Percentiles rank a stretch among this genome's conserved stretches.
These are phyloP conservation scores for Entomortierella beljakovae DNA, from an alignment of 192 early-diverging fungal species.

Conservation along the genomic window DNA sequence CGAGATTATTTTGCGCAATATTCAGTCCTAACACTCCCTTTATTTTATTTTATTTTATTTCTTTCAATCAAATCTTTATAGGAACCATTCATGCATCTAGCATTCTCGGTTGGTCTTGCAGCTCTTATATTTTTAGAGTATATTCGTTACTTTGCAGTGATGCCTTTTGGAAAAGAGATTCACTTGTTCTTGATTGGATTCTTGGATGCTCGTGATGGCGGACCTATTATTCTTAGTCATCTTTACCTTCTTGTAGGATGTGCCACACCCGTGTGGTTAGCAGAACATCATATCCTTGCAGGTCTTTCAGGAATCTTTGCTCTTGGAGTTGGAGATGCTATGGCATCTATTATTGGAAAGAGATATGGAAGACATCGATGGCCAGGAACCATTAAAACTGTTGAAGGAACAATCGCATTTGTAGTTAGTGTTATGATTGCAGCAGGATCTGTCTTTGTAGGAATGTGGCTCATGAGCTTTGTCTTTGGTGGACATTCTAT, in stretches of 20 bases:
- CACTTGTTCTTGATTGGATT: constrained; percentile 82
- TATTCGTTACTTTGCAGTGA: constrained; percentile 80
- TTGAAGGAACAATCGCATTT: constrained; percentile 92
- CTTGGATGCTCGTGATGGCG: constrained; percentile 87
- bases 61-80: constrained; percentile 37
- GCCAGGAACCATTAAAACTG: constrained; percentile 81
- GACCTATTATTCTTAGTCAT: constrained; percentile 87
- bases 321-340: constrained; percentile 91
- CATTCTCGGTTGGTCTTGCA: constrained; percentile 81
- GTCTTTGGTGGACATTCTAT: constrained; percentile 27
- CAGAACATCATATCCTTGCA: constrained; percentile 60
- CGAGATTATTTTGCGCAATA: not conserved
- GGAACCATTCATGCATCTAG: constrained; percentile 82
- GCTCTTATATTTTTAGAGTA: constrained; percentile 83
- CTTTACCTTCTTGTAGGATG: constrained; percentile 93
- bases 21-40: not conserved
- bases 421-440: constrained; percentile 69
- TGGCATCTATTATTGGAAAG: constrained; percentile 90
- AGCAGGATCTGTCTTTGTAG: constrained; percentile 48
- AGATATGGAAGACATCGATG: constrained; percentile 77
- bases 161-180: constrained; percentile 71
- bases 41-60: not conserved
- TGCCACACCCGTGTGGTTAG: constrained; percentile 90
- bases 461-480: constrained; percentile 52
- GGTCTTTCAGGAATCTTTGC: constrained; percentile 85